phyloP scores from a whole-genome alignment of 2,329 filamentous ascomycete genomes.

The Cytospora piceae region DNA sequence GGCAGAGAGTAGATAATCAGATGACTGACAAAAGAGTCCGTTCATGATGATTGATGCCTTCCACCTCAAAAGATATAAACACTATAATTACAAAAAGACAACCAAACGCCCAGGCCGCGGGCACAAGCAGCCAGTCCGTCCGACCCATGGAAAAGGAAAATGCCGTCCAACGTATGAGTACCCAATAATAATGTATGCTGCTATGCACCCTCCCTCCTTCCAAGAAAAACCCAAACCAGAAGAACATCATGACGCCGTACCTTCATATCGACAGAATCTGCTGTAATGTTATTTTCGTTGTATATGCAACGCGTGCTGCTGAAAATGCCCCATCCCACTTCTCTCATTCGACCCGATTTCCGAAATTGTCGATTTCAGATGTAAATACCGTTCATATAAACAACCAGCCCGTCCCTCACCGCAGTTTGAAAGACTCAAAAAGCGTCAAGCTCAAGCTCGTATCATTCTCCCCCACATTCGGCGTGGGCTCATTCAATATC shows the following conservation, averaged over 20 bases:
- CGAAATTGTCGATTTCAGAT: background rate
- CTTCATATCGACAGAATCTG: constrained; percentile 3
- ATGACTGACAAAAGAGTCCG: background rate
- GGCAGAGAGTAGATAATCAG: background rate
- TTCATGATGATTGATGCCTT: background rate
- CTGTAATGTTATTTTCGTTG: background rate
- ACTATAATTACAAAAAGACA: background rate
- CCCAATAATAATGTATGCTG: background rate
- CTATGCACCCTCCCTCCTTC: constrained; percentile 1
- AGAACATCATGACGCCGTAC: background rate
- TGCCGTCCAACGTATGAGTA: background rate
- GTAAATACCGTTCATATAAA: background rate
- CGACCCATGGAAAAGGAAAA: background rate
- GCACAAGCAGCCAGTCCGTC: background rate
- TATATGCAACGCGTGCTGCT: background rate
- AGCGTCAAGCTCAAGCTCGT: constrained; percentile 61
- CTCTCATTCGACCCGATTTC: background rate
- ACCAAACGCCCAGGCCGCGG: background rate
- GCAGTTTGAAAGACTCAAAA: constrained; percentile 55
- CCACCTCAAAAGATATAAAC: background rate
- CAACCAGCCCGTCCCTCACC: constrained; percentile 7
- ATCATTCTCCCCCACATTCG: constrained; percentile 60
- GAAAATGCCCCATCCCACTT: background rate
- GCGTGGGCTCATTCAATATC: constrained; percentile 58
- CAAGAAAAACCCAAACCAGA: background rate